phyloP scores from a whole-genome alignment of 495 filamentous ascomycete species.

The Baudoinia panamericana region DNA sequence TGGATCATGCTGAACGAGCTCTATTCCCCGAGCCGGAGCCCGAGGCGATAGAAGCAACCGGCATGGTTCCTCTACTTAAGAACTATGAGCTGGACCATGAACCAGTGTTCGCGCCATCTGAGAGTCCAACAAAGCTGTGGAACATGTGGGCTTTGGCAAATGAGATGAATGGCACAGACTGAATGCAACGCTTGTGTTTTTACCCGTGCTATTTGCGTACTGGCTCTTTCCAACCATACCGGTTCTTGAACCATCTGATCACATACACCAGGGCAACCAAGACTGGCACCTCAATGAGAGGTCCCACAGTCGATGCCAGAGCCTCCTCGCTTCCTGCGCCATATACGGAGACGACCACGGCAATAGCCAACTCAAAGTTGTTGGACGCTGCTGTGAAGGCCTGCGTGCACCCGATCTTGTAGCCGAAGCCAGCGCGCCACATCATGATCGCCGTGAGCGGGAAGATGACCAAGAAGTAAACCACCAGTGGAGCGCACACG shows the following conservation, averaged over 20 bases:
- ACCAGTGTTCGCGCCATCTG: constrained; percentile 1
- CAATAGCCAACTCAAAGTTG: constrained; percentile 90
- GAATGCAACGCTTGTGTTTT: background rate
- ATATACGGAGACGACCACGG: constrained; percentile 75
- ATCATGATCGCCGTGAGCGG: constrained; percentile 23
- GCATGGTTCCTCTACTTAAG: background rate
- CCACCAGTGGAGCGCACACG: constrained; percentile 29
- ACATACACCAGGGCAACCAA: constrained; percentile 70
- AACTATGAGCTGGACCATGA: background rate
- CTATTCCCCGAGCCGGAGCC: constrained; percentile 11
- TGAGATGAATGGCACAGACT: background rate
- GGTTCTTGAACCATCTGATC: constrained; percentile 45
- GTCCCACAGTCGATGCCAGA: constrained; percentile 79
- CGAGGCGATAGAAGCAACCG: background rate
- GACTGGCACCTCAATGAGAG: constrained; percentile 84
- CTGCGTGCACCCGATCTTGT: constrained; percentile 61
- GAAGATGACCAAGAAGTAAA: constrained; percentile 31
- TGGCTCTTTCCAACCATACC: constrained; percentile 40
- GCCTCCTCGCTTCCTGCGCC: constrained; percentile 73
- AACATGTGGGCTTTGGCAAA: constrained; percentile 11
- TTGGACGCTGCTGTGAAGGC: constrained; percentile 92
- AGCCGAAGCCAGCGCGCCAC: constrained; percentile 51
- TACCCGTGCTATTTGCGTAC: background rate
- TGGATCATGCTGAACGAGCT: constrained; percentile 8
- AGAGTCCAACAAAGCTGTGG: constrained; percentile 18